Conservation (phyloP, 768 basidiomycete genomes). For the Nidularia pulvinata region DNA sequence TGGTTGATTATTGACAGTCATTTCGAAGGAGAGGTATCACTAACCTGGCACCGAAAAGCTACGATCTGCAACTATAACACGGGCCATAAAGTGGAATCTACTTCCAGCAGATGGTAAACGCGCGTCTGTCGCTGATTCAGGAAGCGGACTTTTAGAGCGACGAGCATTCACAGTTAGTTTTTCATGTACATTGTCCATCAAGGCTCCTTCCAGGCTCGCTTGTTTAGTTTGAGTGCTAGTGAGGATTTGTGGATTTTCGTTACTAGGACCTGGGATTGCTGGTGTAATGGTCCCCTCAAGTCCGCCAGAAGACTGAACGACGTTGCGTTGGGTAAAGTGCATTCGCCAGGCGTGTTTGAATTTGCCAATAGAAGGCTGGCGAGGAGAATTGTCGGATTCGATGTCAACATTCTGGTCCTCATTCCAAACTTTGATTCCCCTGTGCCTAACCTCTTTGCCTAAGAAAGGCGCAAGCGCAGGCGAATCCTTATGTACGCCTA, state of each 20-base stretch:
- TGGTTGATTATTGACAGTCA: background rate
- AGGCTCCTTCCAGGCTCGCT: no score
- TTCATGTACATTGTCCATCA: no score
- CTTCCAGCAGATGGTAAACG: slow-evolving; percentile 19
- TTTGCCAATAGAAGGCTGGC: no score
- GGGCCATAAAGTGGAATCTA: slow-evolving; percentile 48
- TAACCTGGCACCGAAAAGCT: slow-evolving; percentile 47
- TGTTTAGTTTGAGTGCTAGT: no score
- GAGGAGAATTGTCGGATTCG: slow-evolving; percentile 4
- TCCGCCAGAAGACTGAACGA: background rate
- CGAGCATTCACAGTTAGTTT: no score
- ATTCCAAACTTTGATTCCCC: slow-evolving; percentile 40
- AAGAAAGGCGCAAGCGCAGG: slow-evolving; percentile 49
- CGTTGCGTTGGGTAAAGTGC: slow-evolving; percentile 30
- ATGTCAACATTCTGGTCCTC: slow-evolving; percentile 36
- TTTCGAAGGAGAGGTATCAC: slow-evolving; percentile 1
- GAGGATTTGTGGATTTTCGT: no score
- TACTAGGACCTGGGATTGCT: no score
- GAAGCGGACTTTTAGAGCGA: no score
- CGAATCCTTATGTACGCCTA: slow-evolving; percentile 49
- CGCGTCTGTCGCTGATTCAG: no score
- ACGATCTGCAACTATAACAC: slow-evolving; percentile 45
- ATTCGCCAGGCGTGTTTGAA: slow-evolving; percentile 25
- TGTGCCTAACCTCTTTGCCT: slow-evolving; percentile 37
- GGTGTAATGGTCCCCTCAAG: no score